These are phyloP conservation scores for Olyra latifolia DNA, from an alignment of 176 grass and related monocot species.

Conservation along the genomic window DNA sequence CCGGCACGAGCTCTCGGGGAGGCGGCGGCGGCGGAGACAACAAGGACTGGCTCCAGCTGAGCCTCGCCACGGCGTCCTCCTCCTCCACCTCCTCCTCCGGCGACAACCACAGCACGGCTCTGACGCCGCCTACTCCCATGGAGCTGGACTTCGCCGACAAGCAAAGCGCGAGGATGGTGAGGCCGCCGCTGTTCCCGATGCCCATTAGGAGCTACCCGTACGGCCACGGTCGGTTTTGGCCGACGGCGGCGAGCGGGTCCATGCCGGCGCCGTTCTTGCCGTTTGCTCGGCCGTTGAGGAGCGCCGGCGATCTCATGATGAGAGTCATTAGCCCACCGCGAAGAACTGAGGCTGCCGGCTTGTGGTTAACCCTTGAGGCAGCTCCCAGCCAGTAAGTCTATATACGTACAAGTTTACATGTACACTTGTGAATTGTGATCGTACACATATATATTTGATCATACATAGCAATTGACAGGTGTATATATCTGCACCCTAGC, in stretches of 20 bases:
- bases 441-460: background rate
- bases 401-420: background rate
- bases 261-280: conserved; percentile 33
- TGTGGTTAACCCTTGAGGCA: conserved; percentile 78
- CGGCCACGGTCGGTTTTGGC: conserved; percentile 18
- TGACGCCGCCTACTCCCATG: background rate
- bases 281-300: conserved; percentile 32
- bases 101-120: conserved; percentile 8
- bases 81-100: conserved; percentile 33
- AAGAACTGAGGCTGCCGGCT: conserved; percentile 51
- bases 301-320: conserved; percentile 42
- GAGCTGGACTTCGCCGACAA: conserved; percentile 46
- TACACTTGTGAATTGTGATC: background rate
- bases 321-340: conserved; percentile 62
- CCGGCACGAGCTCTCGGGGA: conserved; percentile 20
- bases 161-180: conserved; percentile 15
- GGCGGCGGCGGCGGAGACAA: conserved; percentile 4
- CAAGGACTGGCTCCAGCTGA: conserved; percentile 74
- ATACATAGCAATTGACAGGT: background rate
- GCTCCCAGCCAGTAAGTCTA: conserved; percentile 74
- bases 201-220: conserved; percentile 48
- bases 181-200: conserved; percentile 38
- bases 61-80: conserved; percentile 37
- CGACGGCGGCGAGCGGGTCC: background rate
- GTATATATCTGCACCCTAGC: background rate